A percentile compares a stretch with the other conserved stretches of the same genome.
phyloP scores from a whole-genome alignment of 2,329 filamentous ascomycete species.

The Neocucurbitaria cava region DNA sequence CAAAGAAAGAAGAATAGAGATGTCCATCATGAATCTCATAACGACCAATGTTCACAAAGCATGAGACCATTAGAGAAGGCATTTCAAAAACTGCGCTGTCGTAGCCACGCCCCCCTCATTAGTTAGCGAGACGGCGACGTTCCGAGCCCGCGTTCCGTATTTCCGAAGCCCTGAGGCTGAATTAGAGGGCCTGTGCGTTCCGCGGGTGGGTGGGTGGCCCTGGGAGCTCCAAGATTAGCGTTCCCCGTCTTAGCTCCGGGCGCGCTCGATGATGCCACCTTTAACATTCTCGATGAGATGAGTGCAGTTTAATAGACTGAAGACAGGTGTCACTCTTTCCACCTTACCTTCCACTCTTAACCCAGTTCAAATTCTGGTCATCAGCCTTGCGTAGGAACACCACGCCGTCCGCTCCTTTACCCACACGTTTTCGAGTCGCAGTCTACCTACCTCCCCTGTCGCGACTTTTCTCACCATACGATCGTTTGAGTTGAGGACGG shows the following conservation, averaged over 20 bases:
- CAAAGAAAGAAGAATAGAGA: neutral
- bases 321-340: slow-evolving; percentile 10
- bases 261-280: slow-evolving; percentile 37
- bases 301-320: neutral
- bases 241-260: slow-evolving; percentile 36
- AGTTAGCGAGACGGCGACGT: neutral
- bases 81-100: neutral
- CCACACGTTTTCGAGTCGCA: too few species aligned
- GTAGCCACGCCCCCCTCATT: neutral
- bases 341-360: neutral
- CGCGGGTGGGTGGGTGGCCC: too few species aligned
- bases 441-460: too few species aligned
- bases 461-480: too few species aligned
- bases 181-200: slow-evolving; percentile 16
- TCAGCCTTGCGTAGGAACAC: neutral
- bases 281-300: slow-evolving; percentile 25
- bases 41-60: too few species aligned
- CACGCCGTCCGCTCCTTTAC: neutral
- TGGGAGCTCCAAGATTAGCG: slow-evolving; percentile 17
- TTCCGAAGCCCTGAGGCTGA: slow-evolving; percentile 25
- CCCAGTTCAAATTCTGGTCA: neutral
- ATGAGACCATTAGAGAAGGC: too few species aligned
- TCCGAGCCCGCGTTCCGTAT: slow-evolving; percentile 19
- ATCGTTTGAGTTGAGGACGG: too few species aligned
- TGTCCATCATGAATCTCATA: too few species aligned